A percentile compares a stretch with the other conserved stretches of the same genome.
phyloP scores from a whole-genome alignment of 2,329 filamentous ascomycete genomes.

The Diaporthe sp. region DNA sequence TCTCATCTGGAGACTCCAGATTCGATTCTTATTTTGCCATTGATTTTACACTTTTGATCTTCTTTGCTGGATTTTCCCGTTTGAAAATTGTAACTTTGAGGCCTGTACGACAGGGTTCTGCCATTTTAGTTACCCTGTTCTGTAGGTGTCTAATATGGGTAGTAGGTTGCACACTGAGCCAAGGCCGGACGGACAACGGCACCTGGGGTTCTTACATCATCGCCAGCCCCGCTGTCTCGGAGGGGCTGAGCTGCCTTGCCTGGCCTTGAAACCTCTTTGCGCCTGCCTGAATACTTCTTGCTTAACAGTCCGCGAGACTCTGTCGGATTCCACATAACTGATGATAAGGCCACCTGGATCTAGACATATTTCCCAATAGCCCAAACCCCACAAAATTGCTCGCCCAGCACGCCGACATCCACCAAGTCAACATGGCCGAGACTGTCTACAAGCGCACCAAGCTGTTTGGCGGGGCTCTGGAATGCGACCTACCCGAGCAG shows the following conservation, averaged over 20 bases:
- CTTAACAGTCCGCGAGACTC: neutral
- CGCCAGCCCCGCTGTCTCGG: conserved; percentile 37
- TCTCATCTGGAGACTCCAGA: conserved; percentile 50
- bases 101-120: neutral
- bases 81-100: conserved; percentile 30
- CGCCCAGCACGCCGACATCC: neutral
- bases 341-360: neutral
- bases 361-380: neutral
- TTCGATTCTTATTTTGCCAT: conserved; percentile 57
- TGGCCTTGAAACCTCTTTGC: conserved; percentile 7
- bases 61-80: conserved; percentile 43
- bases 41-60: neutral
- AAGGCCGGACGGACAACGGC: neutral
- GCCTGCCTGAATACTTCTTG: neutral
- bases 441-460: conserved; percentile 65
- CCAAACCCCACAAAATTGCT: neutral
- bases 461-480: conserved; percentile 81
- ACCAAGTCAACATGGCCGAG: conserved; percentile 58
- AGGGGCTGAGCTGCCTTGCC: conserved; percentile 34
- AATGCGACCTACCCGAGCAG: conserved; percentile 74
- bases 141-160: neutral
- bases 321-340: neutral
- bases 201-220: conserved; percentile 29
- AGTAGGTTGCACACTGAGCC: neutral
- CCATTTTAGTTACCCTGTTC: neutral